Conservation (phyloP, 495 filamentous ascomycete genomes). For the Emericellopsis terricola region DNA sequence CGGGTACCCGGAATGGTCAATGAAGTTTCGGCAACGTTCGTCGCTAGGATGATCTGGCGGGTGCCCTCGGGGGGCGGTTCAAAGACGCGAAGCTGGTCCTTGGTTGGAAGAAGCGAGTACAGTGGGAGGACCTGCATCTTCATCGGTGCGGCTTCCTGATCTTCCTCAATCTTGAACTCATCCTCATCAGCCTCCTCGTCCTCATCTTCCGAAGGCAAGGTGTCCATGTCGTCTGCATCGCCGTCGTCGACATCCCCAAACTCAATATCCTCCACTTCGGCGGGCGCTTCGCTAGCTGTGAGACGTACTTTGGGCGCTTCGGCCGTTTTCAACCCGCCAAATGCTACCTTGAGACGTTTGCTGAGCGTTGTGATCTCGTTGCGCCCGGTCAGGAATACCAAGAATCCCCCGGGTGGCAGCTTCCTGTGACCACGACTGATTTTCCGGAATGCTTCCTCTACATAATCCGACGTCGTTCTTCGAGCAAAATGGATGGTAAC, state of each 20-base stretch:
- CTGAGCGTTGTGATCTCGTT: conserved; percentile 70
- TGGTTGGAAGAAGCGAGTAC: conserved; percentile 86
- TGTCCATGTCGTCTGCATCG: conserved; percentile 27
- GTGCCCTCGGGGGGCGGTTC: conserved; percentile 69
- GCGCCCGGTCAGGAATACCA: conserved; percentile 92
- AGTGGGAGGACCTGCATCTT: conserved; percentile 75
- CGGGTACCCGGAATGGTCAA: conserved; percentile 90
- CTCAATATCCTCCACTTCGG: conserved; percentile 80
- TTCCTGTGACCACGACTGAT: conserved; percentile 78
- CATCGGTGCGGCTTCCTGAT: conserved; percentile 28
- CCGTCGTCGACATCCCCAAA: conserved; percentile 41
- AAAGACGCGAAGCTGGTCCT: conserved; percentile 87
- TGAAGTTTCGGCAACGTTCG: conserved; percentile 94
- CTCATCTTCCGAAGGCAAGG: conserved; percentile 33
- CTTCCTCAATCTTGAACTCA: conserved; percentile 38
- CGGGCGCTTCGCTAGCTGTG: conserved; percentile 55
- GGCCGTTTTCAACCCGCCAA: conserved; percentile 32
- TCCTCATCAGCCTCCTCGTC: conserved; percentile 44
- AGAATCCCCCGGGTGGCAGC: conserved; percentile 76
- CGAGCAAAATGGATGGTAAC: conserved; percentile 83
- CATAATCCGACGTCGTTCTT: conserved; percentile 69
- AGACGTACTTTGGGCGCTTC: conserved; percentile 49
- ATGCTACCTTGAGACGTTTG: conserved; percentile 57
- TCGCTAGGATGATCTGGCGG: conserved; percentile 78
- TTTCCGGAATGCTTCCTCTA: conserved; percentile 77